These are phyloP conservation scores for Aspergillus clavatus DNA, from an alignment of 2,329 filamentous ascomycete species.

Conservation along the genomic window DNA sequence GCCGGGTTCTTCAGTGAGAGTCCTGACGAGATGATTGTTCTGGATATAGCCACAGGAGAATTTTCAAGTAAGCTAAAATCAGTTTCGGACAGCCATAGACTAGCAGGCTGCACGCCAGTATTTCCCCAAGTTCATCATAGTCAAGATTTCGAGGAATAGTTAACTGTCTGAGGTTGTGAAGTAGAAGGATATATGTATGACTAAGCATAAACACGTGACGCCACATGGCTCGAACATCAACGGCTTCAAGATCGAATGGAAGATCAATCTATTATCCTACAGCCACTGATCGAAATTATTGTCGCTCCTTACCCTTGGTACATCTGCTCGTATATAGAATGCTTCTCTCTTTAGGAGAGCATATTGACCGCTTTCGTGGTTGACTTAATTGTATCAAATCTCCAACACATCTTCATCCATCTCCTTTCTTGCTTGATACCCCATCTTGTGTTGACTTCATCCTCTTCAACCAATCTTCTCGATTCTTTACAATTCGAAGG, in stretches of 20 bases:
- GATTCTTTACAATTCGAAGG: no score
- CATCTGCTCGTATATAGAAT: background rate
- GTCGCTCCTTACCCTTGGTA: background rate
- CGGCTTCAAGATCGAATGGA: background rate
- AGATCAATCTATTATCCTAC: background rate
- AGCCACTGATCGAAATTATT: background rate
- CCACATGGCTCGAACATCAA: background rate
- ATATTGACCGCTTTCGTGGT: background rate
- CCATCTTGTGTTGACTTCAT: background rate
- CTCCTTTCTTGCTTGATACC: background rate
- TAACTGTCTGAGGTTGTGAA: no score
- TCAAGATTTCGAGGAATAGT: no score
- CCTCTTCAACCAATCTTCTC: background rate
- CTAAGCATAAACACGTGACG: background rate
- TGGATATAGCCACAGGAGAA: no score
- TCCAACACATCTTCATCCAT: background rate
- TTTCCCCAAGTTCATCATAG: no score
- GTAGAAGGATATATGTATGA: background rate
- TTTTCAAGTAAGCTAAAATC: no score
- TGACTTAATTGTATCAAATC: background rate
- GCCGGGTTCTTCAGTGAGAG: conserved; percentile 24
- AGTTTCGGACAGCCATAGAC: no score
- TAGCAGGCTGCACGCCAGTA: no score
- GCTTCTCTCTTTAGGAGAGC: background rate
- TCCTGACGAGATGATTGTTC: background rate